A percentile compares a stretch with the other conserved stretches of the same genome.
These are phyloP conservation scores for Porcisia hertigi DNA, from an alignment of 208 protist genomes.

Conservation along the genomic window DNA sequence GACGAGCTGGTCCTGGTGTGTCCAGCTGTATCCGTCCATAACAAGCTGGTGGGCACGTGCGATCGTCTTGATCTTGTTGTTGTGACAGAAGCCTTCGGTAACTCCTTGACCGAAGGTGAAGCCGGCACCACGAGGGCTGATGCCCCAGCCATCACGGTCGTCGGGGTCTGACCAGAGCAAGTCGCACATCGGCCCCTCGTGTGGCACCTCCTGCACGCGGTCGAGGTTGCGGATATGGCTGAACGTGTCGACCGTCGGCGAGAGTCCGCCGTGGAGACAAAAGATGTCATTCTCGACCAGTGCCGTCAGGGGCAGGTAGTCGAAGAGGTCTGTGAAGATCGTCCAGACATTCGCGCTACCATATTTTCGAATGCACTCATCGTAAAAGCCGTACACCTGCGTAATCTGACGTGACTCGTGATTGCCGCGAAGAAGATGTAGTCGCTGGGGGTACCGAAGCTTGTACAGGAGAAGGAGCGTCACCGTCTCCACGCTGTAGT, in stretches of 20 bases:
- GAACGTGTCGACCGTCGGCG: constrained; percentile 92
- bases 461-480: constrained; percentile 95
- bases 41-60: constrained; percentile 97
- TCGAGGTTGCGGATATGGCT: constrained; percentile 96
- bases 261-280: constrained; percentile 96
- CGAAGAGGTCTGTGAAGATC: constrained; percentile 97
- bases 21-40: constrained; percentile 99
- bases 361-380: constrained; percentile 98
- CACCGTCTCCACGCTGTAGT: constrained; percentile 95
- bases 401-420: constrained; percentile 98
- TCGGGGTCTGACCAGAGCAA: constrained; percentile 99
- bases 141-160: constrained; percentile 95
- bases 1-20: constrained; percentile 97
- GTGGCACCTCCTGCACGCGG: constrained; percentile 98
- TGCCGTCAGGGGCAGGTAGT: constrained; percentile 98
- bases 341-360: constrained; percentile 97
- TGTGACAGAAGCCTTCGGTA: constrained; percentile 98
- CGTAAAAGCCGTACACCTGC: constrained; percentile 99
- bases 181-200: constrained; percentile 99
- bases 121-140: constrained; percentile 97
- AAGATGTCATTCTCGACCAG: constrained; percentile 98
- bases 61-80: constrained; percentile 97
- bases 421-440: constrained; percentile 98
- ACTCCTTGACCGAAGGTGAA: constrained; percentile 99
- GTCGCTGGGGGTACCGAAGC: constrained; percentile 95